Evolutionary conservation across 495 filamentous ascomycete species (phyloP).

Genomic region (Barbatosphaeria neglecta): DNA sequence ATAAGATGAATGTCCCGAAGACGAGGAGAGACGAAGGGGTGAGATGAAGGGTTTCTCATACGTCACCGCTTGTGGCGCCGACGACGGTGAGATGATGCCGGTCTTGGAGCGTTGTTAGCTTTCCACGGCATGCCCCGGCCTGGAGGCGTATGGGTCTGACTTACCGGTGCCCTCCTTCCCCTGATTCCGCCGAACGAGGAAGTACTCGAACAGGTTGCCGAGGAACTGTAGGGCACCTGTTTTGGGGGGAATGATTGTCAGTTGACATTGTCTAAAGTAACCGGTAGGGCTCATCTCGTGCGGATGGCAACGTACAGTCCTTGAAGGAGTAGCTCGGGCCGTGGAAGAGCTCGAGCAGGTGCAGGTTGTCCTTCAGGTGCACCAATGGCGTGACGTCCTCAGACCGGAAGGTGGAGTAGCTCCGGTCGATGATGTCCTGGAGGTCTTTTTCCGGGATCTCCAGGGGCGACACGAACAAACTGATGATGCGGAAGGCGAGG

Average conservation of each 20-base stretch:
- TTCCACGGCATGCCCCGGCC: background rate
- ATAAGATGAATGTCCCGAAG: background rate
- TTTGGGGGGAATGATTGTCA: too few species aligned
- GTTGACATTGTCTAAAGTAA: background rate
- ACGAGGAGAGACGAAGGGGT: background rate
- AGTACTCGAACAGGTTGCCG: conserved; percentile 94
- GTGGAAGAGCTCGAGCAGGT: conserved; percentile 91
- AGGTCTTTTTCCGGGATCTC: conserved; percentile 78
- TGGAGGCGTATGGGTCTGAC: background rate
- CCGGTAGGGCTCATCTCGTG: conserved; percentile 1
- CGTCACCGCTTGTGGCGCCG: conserved; percentile 83
- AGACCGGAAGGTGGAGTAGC: conserved; percentile 78
- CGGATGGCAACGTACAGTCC: conserved; percentile 31
- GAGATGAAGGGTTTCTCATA: too few species aligned
- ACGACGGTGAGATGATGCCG: conserved; percentile 82
- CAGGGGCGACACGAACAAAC: conserved; percentile 65
- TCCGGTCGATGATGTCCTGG: conserved; percentile 63
- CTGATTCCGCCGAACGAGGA: conserved; percentile 71
- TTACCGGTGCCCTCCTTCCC: conserved; percentile 48
- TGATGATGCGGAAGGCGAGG: conserved; percentile 62
- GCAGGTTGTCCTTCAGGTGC: conserved; percentile 56
- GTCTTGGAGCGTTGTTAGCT: conserved; percentile 21
- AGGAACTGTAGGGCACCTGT: conserved; percentile 75
- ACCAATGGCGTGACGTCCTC: conserved; percentile 61
- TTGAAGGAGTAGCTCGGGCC: conserved; percentile 97